phyloP scores from a whole-genome alignment of 495 filamentous ascomycete species.

The Neurospora sp. region DNA sequence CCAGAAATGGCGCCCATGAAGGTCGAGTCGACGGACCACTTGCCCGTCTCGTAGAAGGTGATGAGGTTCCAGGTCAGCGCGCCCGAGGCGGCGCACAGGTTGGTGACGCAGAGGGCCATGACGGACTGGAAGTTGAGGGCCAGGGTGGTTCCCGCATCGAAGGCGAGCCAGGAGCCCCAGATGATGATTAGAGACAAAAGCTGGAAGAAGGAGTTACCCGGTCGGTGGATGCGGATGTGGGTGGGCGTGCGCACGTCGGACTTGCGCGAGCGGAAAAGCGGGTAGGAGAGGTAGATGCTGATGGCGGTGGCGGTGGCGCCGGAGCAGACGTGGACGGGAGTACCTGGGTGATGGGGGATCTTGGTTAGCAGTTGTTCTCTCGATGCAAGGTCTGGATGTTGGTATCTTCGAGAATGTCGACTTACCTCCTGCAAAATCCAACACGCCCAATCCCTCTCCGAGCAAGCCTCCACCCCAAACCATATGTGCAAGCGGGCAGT shows the following conservation, averaged over 20 bases:
- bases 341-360: conserved; percentile 33
- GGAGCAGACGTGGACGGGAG: conserved; percentile 77
- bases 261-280: conserved; percentile 29
- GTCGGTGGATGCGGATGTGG: conserved; percentile 61
- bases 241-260: conserved; percentile 70
- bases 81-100: conserved; percentile 76
- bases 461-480: conserved; percentile 20
- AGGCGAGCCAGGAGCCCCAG: conserved; percentile 95
- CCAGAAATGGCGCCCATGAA: conserved; percentile 85
- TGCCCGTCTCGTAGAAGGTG: conserved; percentile 77
- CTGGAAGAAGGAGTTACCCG: conserved; percentile 22
- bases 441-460: conserved; percentile 14
- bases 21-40: conserved; percentile 96
- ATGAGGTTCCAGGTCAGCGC: conserved; percentile 76
- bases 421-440: conserved; percentile 20
- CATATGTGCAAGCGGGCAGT: conserved; percentile 20
- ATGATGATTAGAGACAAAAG: conserved; percentile 67
- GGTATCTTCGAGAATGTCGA: not conserved
- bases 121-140: conserved; percentile 82
- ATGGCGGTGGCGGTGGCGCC: conserved; percentile 70
- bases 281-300: conserved; percentile 56
- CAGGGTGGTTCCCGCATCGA: conserved; percentile 88
- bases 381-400: not conserved
- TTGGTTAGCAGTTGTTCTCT: not conserved
- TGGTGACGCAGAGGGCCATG: conserved; percentile 93